These are phyloP conservation scores for Xylaria sp. DNA, from an alignment of 495 filamentous ascomycete genomes.

Conservation along the genomic window DNA sequence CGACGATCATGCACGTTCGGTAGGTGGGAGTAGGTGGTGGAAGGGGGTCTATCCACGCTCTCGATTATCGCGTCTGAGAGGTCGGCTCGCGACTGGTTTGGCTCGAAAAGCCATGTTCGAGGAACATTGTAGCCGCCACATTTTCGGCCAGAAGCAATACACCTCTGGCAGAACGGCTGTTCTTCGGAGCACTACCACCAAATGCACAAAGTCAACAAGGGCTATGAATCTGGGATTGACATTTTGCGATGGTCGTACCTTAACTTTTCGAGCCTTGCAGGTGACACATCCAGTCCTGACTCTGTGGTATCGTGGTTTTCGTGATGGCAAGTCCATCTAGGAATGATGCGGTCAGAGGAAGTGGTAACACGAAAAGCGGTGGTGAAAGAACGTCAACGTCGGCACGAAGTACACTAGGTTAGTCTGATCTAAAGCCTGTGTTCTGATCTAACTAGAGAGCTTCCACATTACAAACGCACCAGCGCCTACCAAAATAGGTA, in stretches of 20 bases:
- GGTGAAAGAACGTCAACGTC: background rate
- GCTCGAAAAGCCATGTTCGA: background rate
- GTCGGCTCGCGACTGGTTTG: background rate
- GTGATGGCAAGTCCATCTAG: background rate
- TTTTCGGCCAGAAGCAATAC: background rate
- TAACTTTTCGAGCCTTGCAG: background rate
- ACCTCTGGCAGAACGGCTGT: conserved; percentile 1
- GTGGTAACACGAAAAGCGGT: background rate
- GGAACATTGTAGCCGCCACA: background rate
- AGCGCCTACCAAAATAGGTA: no score
- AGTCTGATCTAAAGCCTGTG: no score
- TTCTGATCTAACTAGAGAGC: no score
- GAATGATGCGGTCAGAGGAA: background rate
- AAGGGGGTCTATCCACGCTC: background rate
- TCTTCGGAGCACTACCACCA: background rate
- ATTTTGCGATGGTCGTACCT: background rate
- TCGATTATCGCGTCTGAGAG: background rate
- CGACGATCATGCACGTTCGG: background rate
- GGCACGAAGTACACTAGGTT: no score
- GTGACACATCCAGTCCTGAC: background rate
- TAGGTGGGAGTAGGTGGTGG: background rate
- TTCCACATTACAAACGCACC: no score
- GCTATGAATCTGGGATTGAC: background rate
- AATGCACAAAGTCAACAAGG: background rate
- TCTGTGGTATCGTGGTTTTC: background rate